A percentile compares a stretch with the other conserved stretches of the same genome.
phyloP scores from a whole-genome alignment of 495 filamentous ascomycete species.

The Neurospora sp. region DNA sequence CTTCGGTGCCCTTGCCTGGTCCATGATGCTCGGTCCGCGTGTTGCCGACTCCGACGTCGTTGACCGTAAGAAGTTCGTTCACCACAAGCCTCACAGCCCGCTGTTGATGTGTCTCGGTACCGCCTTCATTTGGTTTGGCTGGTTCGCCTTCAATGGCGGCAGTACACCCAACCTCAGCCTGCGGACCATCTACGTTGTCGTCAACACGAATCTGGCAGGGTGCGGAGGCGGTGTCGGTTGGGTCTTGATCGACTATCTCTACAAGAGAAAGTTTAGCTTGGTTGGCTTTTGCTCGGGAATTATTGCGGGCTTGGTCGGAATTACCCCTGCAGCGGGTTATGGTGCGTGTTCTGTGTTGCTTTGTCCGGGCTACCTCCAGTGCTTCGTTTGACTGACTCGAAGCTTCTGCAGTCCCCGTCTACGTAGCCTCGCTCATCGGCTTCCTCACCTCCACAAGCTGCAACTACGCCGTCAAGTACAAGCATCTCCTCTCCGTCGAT shows the following conservation, averaged over 20 bases:
- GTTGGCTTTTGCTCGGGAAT: slow-evolving; percentile 92
- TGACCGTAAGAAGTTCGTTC: slow-evolving; percentile 64
- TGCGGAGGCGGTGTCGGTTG: slow-evolving; percentile 73
- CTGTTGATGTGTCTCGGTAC: slow-evolving; percentile 90
- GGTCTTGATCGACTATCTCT: slow-evolving; percentile 80
- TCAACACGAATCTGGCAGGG: slow-evolving; percentile 84
- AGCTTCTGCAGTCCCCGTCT: slow-evolving; percentile 57
- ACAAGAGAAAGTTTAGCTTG: slow-evolving; percentile 83
- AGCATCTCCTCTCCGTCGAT: slow-evolving; percentile 64
- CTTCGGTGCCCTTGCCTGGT: slow-evolving; percentile 69
- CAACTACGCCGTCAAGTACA: slow-evolving; percentile 85
- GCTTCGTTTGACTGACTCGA: background rate
- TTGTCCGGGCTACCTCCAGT: background rate
- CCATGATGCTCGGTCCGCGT: slow-evolving; percentile 58
- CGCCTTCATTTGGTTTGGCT: slow-evolving; percentile 92
- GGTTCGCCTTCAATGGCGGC: slow-evolving; percentile 95
- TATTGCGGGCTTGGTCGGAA: slow-evolving; percentile 79
- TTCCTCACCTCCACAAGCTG: slow-evolving; percentile 68
- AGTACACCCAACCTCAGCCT: slow-evolving; percentile 83
- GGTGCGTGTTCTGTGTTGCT: slow-evolving; percentile 3
- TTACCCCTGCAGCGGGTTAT: slow-evolving; percentile 66
- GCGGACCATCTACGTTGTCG: slow-evolving; percentile 83
- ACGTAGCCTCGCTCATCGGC: slow-evolving; percentile 74
- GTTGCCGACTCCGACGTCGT: slow-evolving; percentile 4
- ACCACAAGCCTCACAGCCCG: slow-evolving; percentile 82